Evolutionary conservation across 2,329 filamentous ascomycete species (phyloP).

Genomic region (Paraphaeosphaeria minitans): DNA sequence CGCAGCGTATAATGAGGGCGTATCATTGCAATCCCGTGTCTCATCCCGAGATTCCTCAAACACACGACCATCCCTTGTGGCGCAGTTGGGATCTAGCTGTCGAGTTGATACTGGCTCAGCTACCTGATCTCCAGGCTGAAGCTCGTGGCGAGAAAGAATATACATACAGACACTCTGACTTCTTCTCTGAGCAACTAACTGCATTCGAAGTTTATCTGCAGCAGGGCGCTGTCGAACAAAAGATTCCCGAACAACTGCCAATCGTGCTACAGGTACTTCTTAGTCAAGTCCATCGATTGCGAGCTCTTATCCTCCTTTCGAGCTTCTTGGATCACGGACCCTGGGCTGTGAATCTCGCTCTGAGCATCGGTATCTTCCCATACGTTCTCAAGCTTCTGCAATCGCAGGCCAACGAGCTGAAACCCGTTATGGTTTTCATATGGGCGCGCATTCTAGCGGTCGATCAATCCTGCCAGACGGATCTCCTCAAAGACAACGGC

Average conservation of each 20-base stretch:
- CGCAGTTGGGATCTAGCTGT: conserved; percentile 97
- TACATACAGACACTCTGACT: conserved; percentile 91
- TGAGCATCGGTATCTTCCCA: conserved; percentile 98
- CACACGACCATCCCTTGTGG: conserved; percentile 93
- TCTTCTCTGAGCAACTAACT: conserved; percentile 96
- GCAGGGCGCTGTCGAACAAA: conserved; percentile 81
- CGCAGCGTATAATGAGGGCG: conserved; percentile 92
- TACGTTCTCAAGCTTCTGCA: conserved; percentile 98
- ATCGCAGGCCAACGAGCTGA: conserved; percentile 90
- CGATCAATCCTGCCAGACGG: conserved; percentile 89
- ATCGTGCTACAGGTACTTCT: conserved; percentile 95
- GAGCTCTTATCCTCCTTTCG: conserved; percentile 87
- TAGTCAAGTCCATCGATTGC: conserved; percentile 90
- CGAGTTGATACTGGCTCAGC: conserved; percentile 88
- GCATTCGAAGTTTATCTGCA: conserved; percentile 95
- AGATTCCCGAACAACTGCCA: conserved; percentile 90
- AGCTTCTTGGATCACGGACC: conserved; percentile 94
- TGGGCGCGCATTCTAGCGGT: conserved; percentile 97
- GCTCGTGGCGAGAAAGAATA: conserved; percentile 77
- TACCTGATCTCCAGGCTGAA: conserved; percentile 80
- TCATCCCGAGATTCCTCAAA: conserved; percentile 88
- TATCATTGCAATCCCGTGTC: conserved; percentile 96
- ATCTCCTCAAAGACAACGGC: conserved; percentile 94
- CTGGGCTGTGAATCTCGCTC: conserved; percentile 96
- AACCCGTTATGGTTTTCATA: conserved; percentile 99